Conservation (phyloP, 768 basidiomycete species). For the Leccinum arenicola region DNA sequence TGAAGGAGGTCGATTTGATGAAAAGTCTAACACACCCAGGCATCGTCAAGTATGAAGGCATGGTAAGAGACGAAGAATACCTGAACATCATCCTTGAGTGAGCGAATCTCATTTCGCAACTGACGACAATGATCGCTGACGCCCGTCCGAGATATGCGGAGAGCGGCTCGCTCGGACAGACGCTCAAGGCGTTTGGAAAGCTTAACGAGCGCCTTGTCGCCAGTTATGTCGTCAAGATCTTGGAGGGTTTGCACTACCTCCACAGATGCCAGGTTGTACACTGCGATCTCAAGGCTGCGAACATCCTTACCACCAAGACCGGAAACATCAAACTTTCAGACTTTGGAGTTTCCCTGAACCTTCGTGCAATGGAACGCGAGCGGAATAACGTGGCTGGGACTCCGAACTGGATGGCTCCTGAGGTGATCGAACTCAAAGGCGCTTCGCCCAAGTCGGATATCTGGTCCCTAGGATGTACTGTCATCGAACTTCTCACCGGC, state of each 20-base stretch:
- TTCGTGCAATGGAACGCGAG: conserved; percentile 85
- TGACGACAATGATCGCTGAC: conserved; percentile 12
- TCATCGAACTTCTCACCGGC: conserved; percentile 91
- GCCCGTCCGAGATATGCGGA: conserved; percentile 74
- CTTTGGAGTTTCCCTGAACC: conserved; percentile 95
- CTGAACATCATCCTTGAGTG: conserved; percentile 94
- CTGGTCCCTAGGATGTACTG: conserved; percentile 93
- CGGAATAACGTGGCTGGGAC: conserved; percentile 89
- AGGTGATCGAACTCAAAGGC: conserved; percentile 93
- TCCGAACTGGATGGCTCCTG: conserved; percentile 99
- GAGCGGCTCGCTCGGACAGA: conserved; percentile 93
- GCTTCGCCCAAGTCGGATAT: conserved; percentile 93
- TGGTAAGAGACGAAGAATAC: conserved; percentile 84
- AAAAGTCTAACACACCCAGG: conserved; percentile 90
- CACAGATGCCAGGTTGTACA: conserved; percentile 90
- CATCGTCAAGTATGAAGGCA: conserved; percentile 97
- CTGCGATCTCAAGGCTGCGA: conserved; percentile 97
- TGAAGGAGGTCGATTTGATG: conserved; percentile 92
- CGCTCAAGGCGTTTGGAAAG: conserved; percentile 89
- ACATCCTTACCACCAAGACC: conserved; percentile 97
- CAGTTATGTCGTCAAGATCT: conserved; percentile 92
- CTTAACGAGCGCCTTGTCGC: conserved; percentile 91
- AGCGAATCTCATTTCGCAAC: conserved; percentile 27
- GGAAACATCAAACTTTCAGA: conserved; percentile 97
- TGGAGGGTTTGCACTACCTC: conserved; percentile 93